Conservation (phyloP, 2,329 filamentous ascomycete genomes). For the Cladosporium sp. region DNA sequence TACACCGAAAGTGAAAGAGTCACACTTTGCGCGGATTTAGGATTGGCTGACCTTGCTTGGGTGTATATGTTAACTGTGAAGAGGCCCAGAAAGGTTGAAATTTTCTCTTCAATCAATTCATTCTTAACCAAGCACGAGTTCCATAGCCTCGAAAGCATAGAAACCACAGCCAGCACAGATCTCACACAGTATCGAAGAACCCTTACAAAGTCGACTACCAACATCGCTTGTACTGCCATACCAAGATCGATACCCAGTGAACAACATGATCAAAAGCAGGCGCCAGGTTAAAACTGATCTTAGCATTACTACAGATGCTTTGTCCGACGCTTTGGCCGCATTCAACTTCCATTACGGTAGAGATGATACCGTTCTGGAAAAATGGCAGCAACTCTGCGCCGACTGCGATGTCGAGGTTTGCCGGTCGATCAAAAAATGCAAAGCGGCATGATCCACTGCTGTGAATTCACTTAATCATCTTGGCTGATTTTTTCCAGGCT, state of each 20-base stretch:
- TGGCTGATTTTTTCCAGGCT: not conserved
- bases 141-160: not conserved
- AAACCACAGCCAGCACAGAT: not conserved
- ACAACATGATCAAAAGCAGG: not conserved
- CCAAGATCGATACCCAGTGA: not conserved
- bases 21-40: not conserved
- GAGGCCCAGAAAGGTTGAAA: not conserved
- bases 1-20: not conserved
- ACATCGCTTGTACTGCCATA: not conserved
- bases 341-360: not conserved
- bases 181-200: not conserved
- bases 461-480: not conserved
- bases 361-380: slow-evolving; percentile 28
- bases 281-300: not conserved
- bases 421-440: slow-evolving; percentile 1
- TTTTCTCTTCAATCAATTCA: not conserved
- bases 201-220: not conserved
- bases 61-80: not conserved
- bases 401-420: slow-evolving; percentile 1
- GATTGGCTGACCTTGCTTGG: not conserved
- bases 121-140: not conserved
- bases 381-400: slow-evolving; percentile 2
- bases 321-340: not conserved
- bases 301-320: not conserved
- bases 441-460: not conserved